Evolutionary conservation across 2,329 filamentous ascomycete genomes (phyloP), one percentile per base, ranked within the genome.

Genomic region (Bertia moriformis): DNA sequence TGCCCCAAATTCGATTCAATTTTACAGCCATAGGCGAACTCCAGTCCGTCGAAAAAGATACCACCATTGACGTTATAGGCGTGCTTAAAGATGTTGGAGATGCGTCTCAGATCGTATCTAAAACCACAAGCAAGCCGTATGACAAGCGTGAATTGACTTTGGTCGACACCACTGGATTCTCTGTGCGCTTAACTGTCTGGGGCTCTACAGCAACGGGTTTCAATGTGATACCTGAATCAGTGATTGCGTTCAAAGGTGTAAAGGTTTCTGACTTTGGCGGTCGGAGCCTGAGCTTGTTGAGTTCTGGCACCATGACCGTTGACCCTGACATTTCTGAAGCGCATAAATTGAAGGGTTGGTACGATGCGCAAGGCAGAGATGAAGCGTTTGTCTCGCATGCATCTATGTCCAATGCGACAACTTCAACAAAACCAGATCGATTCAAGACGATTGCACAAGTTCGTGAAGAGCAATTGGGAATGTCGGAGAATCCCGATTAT

Each of bases 241-340:
- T 84, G 17, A 59, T 83, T 37, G 80, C 80, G 0, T 83, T 84
- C 62, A 85, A 84, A 50, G 79, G 80, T 18, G 75, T 80, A 41
- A 84, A 83, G 54, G 80, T 85, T 4, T 78, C 73, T 2, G 80
- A 85, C 51, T 85, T 83, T 55, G 74, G 75, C 39, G 80, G 80
- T 29, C 67, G 76, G 48, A 81, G 75, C 50, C 58, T 85, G 39
- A 83, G 78, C 51, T 63, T 83, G 41, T 58, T 83, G 19, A 79
- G 73, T 43, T 83, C 78, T 18, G 80, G 80, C 37, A 73, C 71
- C 13, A 81, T 84, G 72, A 67, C 65, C 29, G 59, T 81, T 19
- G 73, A 83, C 47, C 80, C 80, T 13, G 79, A 85, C 48, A 82
- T 84, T 42, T 69, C 76, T 44, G 78, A 84, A 48, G 77, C 79